These are phyloP conservation scores for Ogataea dorogensis DNA, from an alignment of 805 yeast species.

Conservation along the genomic window DNA sequence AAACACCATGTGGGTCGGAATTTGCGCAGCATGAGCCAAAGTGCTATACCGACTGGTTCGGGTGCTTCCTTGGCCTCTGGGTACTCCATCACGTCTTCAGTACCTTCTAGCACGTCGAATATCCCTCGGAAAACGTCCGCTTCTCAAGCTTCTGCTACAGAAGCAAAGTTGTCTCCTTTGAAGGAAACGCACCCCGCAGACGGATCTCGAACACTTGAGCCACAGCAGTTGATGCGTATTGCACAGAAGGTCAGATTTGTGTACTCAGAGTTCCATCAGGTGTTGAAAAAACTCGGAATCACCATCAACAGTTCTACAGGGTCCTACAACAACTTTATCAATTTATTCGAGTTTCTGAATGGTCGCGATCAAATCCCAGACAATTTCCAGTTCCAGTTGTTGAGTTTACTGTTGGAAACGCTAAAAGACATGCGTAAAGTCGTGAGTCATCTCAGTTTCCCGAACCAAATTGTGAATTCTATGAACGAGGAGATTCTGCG, in stretches of 20 bases:
- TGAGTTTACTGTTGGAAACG: conserved; percentile 19
- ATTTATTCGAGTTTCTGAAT: conserved; percentile 21
- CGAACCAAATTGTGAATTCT: conserved; percentile 9
- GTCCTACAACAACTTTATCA: conserved; percentile 18
- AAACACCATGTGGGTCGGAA: conserved; percentile 22
- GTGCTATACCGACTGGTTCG: conserved; percentile 7
- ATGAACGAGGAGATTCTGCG: conserved; percentile 22
- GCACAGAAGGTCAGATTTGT: conserved; percentile 26
- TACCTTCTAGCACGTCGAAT: conserved; percentile 5
- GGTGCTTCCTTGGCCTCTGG: conserved; percentile 9
- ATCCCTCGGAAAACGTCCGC: conserved; percentile 21
- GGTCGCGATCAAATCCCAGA: conserved; percentile 15
- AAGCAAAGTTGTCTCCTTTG: conserved; percentile 17
- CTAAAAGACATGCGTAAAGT: conserved; percentile 24
- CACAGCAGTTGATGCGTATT: conserved; percentile 17
- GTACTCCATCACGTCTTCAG: conserved; percentile 8
- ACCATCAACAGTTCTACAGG: conserved; percentile 14
- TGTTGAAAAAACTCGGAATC: conserved; percentile 18
- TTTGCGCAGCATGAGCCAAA: conserved; percentile 18
- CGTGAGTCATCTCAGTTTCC: conserved; percentile 18
- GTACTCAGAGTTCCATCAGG: conserved; percentile 19
- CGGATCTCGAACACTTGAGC: conserved; percentile 6
- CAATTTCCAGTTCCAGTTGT: conserved; percentile 17
- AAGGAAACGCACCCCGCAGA: conserved; percentile 14
- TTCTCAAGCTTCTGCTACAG: conserved; percentile 12